Conservation (phyloP, 495 filamentous ascomycete species). For the Tuber microsphaerosporum region DNA sequence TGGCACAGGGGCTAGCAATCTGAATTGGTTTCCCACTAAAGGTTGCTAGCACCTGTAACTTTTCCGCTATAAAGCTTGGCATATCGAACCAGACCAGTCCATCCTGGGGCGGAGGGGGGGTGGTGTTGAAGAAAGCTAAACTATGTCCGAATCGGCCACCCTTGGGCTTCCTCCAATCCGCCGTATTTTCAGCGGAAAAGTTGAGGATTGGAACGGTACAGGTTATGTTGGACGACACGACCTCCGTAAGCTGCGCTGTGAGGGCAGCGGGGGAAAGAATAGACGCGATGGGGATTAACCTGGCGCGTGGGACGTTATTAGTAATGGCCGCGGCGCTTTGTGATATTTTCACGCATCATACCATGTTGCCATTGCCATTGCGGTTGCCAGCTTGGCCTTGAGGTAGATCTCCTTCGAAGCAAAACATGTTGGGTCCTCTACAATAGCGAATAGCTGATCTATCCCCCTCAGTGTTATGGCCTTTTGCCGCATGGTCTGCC, state of each 20-base stretch:
- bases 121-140: conserved; percentile 43
- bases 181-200: conserved; percentile 39
- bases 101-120: conserved; percentile 30
- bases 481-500: conserved; percentile 44
- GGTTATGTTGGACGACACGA: conserved; percentile 5
- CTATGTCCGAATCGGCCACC: conserved; percentile 34
- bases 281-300: conserved; percentile 45
- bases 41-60: conserved; percentile 35
- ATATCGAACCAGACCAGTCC: conserved; percentile 43
- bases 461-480: conserved; percentile 43
- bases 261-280: conserved; percentile 44
- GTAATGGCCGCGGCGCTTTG: not conserved
- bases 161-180: conserved; percentile 27
- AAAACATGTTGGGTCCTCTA: conserved; percentile 44
- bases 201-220: conserved; percentile 39
- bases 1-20: conserved; percentile 29
- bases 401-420: conserved; percentile 41
- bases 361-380: conserved; percentile 44
- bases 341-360: conserved; percentile 12
- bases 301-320: conserved; percentile 14
- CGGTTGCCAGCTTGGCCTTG: conserved; percentile 43
- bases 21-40: conserved; percentile 29
- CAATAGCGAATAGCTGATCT: conserved; percentile 43
- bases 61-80: conserved; percentile 36
- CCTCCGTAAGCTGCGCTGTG: conserved; percentile 37